Evolutionary conservation across 139 green algal species (phyloP).

Genomic region (Nannochloris sp.): DNA sequence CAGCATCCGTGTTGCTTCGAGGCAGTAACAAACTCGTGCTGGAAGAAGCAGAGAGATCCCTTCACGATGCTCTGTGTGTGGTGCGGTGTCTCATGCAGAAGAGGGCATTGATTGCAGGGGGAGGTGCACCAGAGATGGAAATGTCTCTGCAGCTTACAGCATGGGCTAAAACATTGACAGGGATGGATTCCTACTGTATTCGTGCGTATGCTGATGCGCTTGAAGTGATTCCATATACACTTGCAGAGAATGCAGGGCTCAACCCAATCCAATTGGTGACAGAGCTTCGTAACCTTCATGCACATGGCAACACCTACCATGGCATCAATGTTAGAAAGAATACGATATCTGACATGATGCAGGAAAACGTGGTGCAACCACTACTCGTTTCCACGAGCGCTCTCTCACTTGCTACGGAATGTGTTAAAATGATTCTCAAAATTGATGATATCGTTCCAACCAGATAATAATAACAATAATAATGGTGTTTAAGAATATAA

Average conservation of each 20-base stretch:
- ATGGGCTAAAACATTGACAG: constrained; percentile 84
- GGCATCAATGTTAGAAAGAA: constrained; percentile 74
- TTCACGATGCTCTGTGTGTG: constrained; percentile 91
- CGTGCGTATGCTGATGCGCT: constrained; percentile 90
- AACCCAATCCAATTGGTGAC: constrained; percentile 98
- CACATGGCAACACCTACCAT: constrained; percentile 52
- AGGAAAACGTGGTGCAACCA: constrained; percentile 94
- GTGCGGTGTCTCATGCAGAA: constrained; percentile 93
- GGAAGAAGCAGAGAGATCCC: constrained; percentile 78
- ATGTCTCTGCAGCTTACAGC: constrained; percentile 64
- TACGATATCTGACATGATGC: constrained; percentile 69
- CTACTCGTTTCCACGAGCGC: constrained; percentile 86
- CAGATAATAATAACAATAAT: constrained; percentile 35
- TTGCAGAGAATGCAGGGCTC: constrained; percentile 96
- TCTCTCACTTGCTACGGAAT: constrained; percentile 88
- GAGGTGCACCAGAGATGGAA: constrained; percentile 87
- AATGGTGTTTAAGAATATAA: constrained; percentile 62
- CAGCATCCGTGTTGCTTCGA: constrained; percentile 85
- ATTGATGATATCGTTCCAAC: constrained; percentile 91
- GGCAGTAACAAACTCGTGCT: constrained; percentile 93
- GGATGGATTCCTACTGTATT: constrained; percentile 93
- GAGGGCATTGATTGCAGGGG: constrained; percentile 85
- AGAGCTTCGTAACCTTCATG: constrained; percentile 86
- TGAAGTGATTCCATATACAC: constrained; percentile 96
- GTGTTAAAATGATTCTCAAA: constrained; percentile 96